Base-by-base conservation (phyloP, 176 grass and related monocot species). In the Carex myosuroides region DNA sequence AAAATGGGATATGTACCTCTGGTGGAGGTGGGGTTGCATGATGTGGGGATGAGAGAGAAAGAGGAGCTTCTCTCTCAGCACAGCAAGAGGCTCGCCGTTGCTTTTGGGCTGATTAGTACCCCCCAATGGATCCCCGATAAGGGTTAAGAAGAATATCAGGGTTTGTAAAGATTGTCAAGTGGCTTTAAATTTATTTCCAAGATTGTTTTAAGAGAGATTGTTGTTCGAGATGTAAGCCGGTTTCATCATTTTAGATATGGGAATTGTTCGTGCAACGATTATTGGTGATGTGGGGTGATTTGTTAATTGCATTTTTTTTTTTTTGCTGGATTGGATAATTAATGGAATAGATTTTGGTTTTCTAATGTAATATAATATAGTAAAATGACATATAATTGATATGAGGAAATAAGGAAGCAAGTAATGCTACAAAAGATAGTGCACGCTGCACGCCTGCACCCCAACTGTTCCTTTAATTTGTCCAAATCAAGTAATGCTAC, bases 1-100 rank as follows among this genome's bases (percentile, higher is more conserved):
- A 93, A 91, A 90, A 85, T 81, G 77, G 95, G 95, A 41, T 94
- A 98, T 83, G 75, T 84, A 56, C 86, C 95, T 13, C 50, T 88
- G 81, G 60, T 91, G 30, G 95, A 93, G 83, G 83, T 88, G 70
- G 92, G 91, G 79, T 85, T 93, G 68, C 95, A 93, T 26, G 91
- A 93, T 24, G 22, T 94, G 57, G 95, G 89, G 24, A 88, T n/a
- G 58, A 84, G 41, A 3, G 87, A 93, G 66, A 98, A 98, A 71
- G 90, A 98, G 79, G 57, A 92, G 81, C 84, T 97, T 81, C 91
- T 97, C 85, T 91, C 94, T 85, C n/a, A n/a, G 55, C 94, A 93
- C 60, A 90, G 87, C 72, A 89, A 97, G 86, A 97, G 87, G 70
- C 78, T 93, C 33, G 94, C 87, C 0, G 89, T 93, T 13, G 86